Percentiles rank a stretch among this genome's conserved stretches.
These are phyloP conservation scores for Linderniella brevidens DNA, from an alignment of 257 asterid species.

Conservation along the genomic window DNA sequence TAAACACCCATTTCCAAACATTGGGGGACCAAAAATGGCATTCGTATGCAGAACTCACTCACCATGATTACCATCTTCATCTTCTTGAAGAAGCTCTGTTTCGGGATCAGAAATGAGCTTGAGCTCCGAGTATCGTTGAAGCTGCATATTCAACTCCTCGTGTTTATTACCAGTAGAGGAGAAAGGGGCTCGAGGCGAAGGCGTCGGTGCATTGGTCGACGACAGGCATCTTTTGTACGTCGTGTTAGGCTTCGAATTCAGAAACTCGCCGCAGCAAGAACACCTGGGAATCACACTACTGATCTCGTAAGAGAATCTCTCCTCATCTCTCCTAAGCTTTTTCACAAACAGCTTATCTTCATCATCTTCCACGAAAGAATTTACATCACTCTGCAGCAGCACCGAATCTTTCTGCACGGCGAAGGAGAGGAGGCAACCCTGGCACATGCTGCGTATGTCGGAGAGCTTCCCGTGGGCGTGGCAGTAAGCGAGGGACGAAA, in stretches of 20 bases:
- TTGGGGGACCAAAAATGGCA: no score
- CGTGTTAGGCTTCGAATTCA: conserved; percentile 23
- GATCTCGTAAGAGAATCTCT: conserved; percentile 8
- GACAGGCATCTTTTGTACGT: conserved; percentile 33
- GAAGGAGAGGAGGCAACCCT: conserved; percentile 56
- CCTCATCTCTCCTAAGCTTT: conserved; percentile 29
- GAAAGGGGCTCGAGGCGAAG: conserved; percentile 38
- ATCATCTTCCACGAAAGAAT: conserved; percentile 20
- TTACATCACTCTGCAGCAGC: conserved; percentile 36
- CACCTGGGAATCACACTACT: conserved; percentile 23
- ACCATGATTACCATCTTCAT: conserved; percentile 37
- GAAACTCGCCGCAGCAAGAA: conserved; percentile 73
- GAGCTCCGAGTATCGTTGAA: conserved; percentile 33
- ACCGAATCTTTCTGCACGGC: conserved; percentile 42
- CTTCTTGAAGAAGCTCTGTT: conserved; percentile 24
- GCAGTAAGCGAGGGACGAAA: conserved; percentile 78
- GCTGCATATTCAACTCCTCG: conserved; percentile 47
- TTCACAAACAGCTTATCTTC: conserved; percentile 14
- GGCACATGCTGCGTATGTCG: conserved; percentile 61
- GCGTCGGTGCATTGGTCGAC: conserved; percentile 46
- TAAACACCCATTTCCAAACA: no score
- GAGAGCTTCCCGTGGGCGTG: conserved; percentile 60
- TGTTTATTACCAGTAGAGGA: conserved; percentile 17
- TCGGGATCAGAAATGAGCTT: conserved; percentile 35
- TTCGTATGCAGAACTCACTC: conserved; percentile 12